These are phyloP conservation scores for Ogataea salicorniae DNA, from an alignment of 805 yeast genomes.

Conservation along the genomic window DNA sequence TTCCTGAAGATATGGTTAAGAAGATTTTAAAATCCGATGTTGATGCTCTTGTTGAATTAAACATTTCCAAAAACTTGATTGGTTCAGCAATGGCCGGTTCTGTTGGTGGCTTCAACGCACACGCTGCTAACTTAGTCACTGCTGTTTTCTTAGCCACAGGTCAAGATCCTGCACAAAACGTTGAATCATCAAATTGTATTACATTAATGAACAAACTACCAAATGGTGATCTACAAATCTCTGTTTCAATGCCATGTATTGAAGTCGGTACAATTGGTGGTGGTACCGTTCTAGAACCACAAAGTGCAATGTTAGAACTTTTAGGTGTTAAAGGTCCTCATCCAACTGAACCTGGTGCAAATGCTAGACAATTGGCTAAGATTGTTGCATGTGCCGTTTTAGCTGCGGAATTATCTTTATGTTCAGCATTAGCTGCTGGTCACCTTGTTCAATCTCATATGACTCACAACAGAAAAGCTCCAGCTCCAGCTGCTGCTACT, in stretches of 20 bases:
- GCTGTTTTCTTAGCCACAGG: conserved; percentile 94
- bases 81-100: conserved; percentile 99
- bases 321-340: conserved; percentile 96
- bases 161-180: conserved; percentile 99
- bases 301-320: conserved; percentile 90
- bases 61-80: conserved; percentile 80
- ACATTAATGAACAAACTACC: conserved; percentile 80
- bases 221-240: conserved; percentile 77
- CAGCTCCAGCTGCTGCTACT: conserved; percentile 25
- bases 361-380: conserved; percentile 89
- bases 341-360: conserved; percentile 87
- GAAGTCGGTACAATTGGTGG: conserved; percentile 99
- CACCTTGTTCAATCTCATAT: conserved; percentile 97
- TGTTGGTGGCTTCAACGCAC: conserved; percentile 97
- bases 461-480: conserved; percentile 74
- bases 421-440: conserved; percentile 97
- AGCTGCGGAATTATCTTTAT: conserved; percentile 91
- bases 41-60: conserved; percentile 84
- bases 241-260: conserved; percentile 98
- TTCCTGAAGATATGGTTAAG: conserved; percentile 76
- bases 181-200: conserved; percentile 95
- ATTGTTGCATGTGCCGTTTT: conserved; percentile 91
- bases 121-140: conserved; percentile 93
- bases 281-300: conserved; percentile 96
- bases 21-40: conserved; percentile 89